phyloP scores from a whole-genome alignment of 2,329 filamentous ascomycete genomes.

The Microcyclospora pomicola region DNA sequence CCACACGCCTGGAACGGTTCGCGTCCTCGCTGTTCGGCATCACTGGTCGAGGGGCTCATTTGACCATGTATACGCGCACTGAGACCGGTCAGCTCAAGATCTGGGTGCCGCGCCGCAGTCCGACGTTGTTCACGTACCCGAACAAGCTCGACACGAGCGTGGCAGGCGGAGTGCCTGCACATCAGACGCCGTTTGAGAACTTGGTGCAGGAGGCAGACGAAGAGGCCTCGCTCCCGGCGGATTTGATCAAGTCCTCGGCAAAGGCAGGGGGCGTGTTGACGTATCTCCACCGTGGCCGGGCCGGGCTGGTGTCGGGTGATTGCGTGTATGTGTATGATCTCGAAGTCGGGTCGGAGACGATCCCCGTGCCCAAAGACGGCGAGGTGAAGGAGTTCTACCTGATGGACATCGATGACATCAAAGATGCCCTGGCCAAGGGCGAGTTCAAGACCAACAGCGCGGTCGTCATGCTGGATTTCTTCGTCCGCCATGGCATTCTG shows the following conservation, averaged over 20 bases:
- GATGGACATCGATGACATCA: conserved; percentile 62
- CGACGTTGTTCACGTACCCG: conserved; percentile 71
- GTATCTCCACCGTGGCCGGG: conserved; percentile 67
- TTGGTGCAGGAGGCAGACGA: conserved; percentile 73
- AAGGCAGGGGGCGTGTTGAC: conserved; percentile 57
- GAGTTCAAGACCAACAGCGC: conserved; percentile 92
- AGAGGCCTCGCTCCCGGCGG: conserved; percentile 67
- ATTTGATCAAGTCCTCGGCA: conserved; percentile 48
- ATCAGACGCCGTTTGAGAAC: conserved; percentile 67
- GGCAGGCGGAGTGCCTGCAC: conserved; percentile 69
- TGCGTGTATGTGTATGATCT: conserved; percentile 86
- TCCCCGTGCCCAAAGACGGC: conserved; percentile 66
- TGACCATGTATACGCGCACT: conserved; percentile 55
- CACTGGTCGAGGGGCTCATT: conserved; percentile 63
- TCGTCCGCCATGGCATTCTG: conserved; percentile 70
- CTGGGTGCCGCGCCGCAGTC: conserved; percentile 70
- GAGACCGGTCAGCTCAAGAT: conserved; percentile 49
- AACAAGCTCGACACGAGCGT: conserved; percentile 94
- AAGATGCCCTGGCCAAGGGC: conserved; percentile 52
- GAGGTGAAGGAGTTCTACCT: conserved; percentile 81
- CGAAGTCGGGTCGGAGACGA: conserved; percentile 53
- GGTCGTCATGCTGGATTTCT: conserved; percentile 73
- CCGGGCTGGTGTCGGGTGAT: conserved; percentile 75
- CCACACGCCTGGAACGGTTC: conserved; percentile 61
- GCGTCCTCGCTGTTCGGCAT: conserved; percentile 62